Evolutionary conservation across 2,329 filamentous ascomycete species (phyloP).

Genomic region (Colletotrichum ledebouriae): DNA sequence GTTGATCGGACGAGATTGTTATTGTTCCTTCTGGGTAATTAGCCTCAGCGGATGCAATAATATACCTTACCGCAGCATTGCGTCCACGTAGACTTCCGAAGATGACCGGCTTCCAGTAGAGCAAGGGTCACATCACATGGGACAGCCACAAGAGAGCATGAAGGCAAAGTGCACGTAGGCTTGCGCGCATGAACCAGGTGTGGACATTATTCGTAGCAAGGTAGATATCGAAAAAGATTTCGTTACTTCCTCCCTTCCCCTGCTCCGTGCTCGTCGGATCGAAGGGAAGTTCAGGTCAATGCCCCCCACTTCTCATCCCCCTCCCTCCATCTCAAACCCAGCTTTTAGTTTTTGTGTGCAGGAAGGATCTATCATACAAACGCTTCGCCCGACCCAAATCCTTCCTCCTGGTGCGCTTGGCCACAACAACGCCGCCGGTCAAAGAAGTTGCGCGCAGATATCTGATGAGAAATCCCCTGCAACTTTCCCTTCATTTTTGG

Average conservation of each 20-base stretch:
- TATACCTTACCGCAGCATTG: too few species aligned
- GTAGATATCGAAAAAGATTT: conserved; percentile 14
- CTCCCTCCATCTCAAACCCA: neutral
- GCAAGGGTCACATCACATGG: conserved; percentile 23
- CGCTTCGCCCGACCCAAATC: conserved; percentile 15
- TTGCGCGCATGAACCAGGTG: conserved; percentile 22
- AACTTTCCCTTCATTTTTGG: neutral
- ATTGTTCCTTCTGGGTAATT: neutral
- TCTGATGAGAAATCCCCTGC: too few species aligned
- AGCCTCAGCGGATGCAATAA: too few species aligned
- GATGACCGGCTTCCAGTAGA: too few species aligned
- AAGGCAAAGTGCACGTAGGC: neutral
- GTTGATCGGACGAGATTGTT: conserved; percentile 23
- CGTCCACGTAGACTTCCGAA: too few species aligned
- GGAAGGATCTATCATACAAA: conserved; percentile 28
- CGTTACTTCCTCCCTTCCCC: neutral
- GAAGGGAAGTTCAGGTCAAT: neutral
- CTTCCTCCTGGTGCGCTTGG: neutral
- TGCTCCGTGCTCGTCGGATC: conserved; percentile 9
- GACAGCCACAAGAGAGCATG: too few species aligned
- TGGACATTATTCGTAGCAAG: conserved; percentile 27
- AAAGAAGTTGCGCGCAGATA: too few species aligned
- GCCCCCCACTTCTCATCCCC: neutral
- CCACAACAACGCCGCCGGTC: too few species aligned
- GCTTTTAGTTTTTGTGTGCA: conserved; percentile 16